phyloP scores from a whole-genome alignment of 2,329 filamentous ascomycete genomes.

The Ceratocystis huliohia region DNA sequence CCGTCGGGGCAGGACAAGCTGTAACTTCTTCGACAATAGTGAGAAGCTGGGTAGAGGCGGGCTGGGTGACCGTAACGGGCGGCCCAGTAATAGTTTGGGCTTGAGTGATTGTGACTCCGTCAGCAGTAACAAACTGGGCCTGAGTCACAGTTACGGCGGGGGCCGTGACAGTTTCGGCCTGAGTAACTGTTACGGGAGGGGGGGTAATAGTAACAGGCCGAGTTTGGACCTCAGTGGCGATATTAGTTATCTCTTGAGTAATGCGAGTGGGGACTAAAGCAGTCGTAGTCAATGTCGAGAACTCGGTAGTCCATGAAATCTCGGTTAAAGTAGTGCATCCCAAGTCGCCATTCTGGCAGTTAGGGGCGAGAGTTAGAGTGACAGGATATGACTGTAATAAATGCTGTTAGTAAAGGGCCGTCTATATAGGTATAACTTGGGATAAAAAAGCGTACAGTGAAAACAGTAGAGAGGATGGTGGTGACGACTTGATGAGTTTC shows the following conservation, averaged over 20 bases:
- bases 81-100: conserved; percentile 27
- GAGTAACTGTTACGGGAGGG: conserved; percentile 20
- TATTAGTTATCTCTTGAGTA: conserved; percentile 20
- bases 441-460: conserved; percentile 13
- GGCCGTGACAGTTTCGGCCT: conserved; percentile 20
- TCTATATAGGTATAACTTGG: not conserved
- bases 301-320: conserved; percentile 22
- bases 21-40: conserved; percentile 27
- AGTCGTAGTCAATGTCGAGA: conserved; percentile 22
- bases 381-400: conserved; percentile 23
- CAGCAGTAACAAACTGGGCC: conserved; percentile 7
- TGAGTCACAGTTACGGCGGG: conserved; percentile 20
- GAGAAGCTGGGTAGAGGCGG: conserved; percentile 23
- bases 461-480: conserved; percentile 22
- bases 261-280: conserved; percentile 17
- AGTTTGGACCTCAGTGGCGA: conserved; percentile 21
- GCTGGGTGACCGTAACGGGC: conserved; percentile 26
- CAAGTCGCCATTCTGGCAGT: conserved; percentile 5
- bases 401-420: conserved; percentile 9
- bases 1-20: conserved; percentile 27
- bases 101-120: conserved; percentile 20
- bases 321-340: conserved; percentile 13
- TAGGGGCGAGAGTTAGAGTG: conserved; percentile 22
- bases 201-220: conserved; percentile 26
- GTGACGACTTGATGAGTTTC: conserved; percentile 22